Evolutionary conservation across 2,329 filamentous ascomycete genomes (phyloP), one percentile per base, ranked within the genome.

Genomic region (Lasiodiplodia citricola): DNA sequence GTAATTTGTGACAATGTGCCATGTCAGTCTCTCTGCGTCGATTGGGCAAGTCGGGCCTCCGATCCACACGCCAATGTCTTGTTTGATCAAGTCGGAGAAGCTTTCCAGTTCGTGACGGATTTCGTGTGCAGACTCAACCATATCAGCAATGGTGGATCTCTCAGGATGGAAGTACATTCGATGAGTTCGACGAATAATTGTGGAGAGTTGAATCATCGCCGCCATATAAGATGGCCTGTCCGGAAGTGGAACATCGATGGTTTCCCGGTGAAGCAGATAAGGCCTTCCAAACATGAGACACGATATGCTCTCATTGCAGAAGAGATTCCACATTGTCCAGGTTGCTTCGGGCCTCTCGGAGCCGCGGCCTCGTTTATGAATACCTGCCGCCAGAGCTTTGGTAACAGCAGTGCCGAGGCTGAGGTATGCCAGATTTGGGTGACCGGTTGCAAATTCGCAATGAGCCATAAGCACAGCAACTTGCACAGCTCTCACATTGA

Each of bases 401-500:
- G 38, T 35, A 3, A 67, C 38, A 5, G 65, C 55, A 25, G 4
- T 60, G 28, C 65, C 65, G 23, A 58, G 65, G 10, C 16, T 37
- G 14, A 67, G 35, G 41, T 67, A 58, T 13, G 65, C 23, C 6
- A 56, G 21, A 14, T 67, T 67, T 1, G 65, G 54, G 13, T 58
- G 25, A 6, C 65, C 65, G 4, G 38, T 54, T 14, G 31, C 31
- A 14, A 67, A 67, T 7, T 67, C 65, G n/a, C 41, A 67, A n/a
- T 67, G 65, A 14, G 65, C 65, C 41, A 63, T 38, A 21, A 68
- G 57, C 11, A 55, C 10, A 21, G 50, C 10, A 4, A 55, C 10
- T 38, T 68, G 66, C 4, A 68, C 47, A 16, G 66, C 66, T 21
- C 44, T 55, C 28, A 63, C 21, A 23, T 55, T 68, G 4, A 68